Percentiles rank a stretch among this genome's conserved stretches.
These are phyloP conservation scores for Xerocomus nothofagi DNA, from an alignment of 1,284 basidiomycete species.

Conservation along the genomic window DNA sequence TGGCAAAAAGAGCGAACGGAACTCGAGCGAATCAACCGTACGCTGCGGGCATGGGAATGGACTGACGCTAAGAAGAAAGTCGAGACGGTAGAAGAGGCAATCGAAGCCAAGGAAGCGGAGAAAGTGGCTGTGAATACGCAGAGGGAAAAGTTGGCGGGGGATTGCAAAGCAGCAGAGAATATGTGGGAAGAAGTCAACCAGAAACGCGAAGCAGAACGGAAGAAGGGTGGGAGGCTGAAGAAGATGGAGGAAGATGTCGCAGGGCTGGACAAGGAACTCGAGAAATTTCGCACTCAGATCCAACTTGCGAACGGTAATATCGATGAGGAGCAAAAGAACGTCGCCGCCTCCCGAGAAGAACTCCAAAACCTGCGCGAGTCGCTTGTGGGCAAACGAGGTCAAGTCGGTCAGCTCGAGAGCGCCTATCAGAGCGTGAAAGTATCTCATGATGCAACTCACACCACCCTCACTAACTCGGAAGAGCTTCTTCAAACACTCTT, in stretches of 20 bases:
- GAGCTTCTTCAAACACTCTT: constrained; percentile 95
- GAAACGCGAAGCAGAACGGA: constrained; percentile 65
- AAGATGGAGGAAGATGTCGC: constrained; percentile 77
- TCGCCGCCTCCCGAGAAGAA: constrained; percentile 55
- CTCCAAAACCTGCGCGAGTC: constrained; percentile 61
- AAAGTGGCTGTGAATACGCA: constrained; percentile 49
- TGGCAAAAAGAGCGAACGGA: constrained; percentile 91
- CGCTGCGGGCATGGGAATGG: constrained; percentile 92
- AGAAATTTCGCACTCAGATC: constrained; percentile 84
- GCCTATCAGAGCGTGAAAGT: constrained; percentile 73
- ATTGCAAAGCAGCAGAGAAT: constrained; percentile 52
- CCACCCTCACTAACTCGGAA: constrained; percentile 75
- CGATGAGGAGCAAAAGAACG: constrained; percentile 75
- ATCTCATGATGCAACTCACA: constrained; percentile 64
- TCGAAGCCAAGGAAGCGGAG: constrained; percentile 48
- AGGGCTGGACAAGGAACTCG: constrained; percentile 80
- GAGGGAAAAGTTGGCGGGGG: constrained; percentile 50
- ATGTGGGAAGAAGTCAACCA: constrained; percentile 58
- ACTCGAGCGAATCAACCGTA: constrained; percentile 84
- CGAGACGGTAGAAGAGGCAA: constrained; percentile 52
- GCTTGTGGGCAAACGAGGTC: constrained; percentile 55
- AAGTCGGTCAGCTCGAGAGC: constrained; percentile 60
- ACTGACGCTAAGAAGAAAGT: constrained; percentile 52
- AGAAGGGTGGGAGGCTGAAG: constrained; percentile 75
- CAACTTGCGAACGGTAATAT: constrained; percentile 82